Base-by-base conservation (phyloP, 768 basidiomycete genomes). In the Dentipellis sp. region DNA sequence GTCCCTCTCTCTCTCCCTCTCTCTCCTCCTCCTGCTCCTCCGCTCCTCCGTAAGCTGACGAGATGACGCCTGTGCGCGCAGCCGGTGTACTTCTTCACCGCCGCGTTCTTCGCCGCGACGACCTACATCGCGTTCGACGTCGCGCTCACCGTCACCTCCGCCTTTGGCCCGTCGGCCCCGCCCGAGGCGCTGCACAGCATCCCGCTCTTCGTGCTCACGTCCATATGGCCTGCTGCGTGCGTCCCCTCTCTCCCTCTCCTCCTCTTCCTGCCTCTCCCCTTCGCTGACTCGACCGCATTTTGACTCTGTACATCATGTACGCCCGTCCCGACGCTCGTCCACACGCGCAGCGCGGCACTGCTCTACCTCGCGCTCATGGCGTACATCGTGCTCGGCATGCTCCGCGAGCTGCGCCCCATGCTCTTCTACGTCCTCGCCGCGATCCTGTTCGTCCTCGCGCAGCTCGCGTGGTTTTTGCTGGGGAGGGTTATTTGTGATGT, bases 81-180 rank as follows among this genome's bases (percentile, higher is more conserved):
- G 88, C 90, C 91, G 2, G 80, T 85, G 61, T 73, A 70, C 57
- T 71, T 83, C 52, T 66, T 91, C 61, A 61, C 76, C 0, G 4
- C 79, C 23, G 73, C 79, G 11, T 76, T 91, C 60, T 86, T 94
- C 66, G 81, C 75, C 6, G 79, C 82, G 2, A 88, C 90, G 0
- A 77, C 80, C 4, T 97, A 95, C 69, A 86, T 98, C 67, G 79
- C 86, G 0, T 79, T 97, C 60, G 94, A 98, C 65, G 79, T 86
- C 40, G 89, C 76, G 0, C 72, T 94, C 8, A 69, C 76, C n/a
- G 73, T 90, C 58, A 88, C 89, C 0, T 59, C 66, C 12, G 73
- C 78, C 38, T 79, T 88, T 39, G 82, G 83, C 7, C 77, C 80
- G 2, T 80, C 83, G 0, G 72, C 72, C 39, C 84, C 87, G 0